A percentile compares a stretch with the other conserved stretches of the same genome.
Conservation (phyloP, 1,139 yeast species). For the Pneumocystis sp. region DNA sequence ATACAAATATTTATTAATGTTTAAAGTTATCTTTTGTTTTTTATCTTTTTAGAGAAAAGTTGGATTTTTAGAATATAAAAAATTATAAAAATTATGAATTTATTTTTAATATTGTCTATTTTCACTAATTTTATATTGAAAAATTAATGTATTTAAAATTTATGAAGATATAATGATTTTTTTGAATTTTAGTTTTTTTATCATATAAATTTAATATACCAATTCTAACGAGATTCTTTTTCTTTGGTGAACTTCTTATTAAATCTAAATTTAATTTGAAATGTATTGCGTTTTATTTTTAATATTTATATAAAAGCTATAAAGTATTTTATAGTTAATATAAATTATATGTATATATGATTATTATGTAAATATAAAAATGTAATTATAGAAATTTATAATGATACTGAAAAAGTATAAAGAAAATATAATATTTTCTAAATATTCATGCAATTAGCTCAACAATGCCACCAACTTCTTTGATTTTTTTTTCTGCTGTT, state of each 20-base stretch:
- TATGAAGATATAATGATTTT: background rate
- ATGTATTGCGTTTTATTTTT: too few species aligned
- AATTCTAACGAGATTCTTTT: too few species aligned
- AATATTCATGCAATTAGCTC: slow-evolving; percentile 83
- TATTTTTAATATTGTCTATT: too few species aligned
- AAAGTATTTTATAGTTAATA: background rate
- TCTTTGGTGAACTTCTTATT: too few species aligned
- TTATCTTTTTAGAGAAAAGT: too few species aligned
- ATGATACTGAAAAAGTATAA: background rate
- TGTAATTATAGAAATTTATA: background rate
- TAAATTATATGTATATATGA: background rate
- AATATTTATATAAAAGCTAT: background rate
- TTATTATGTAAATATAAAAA: background rate
- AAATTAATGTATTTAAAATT: too few species aligned
- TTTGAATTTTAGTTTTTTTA: background rate
- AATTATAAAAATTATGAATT: background rate
- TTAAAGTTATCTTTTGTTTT: too few species aligned
- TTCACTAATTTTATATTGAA: background rate
- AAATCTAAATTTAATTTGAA: too few species aligned
- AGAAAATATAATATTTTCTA: background rate
- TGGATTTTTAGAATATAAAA: background rate
- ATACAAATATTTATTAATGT: too few species aligned
- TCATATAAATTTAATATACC: too few species aligned
- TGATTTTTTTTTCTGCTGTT: slow-evolving; percentile 99
- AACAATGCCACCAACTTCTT: slow-evolving; percentile 99